Evolutionary conservation across 345 rosid species (phyloP), one percentile per base, ranked within the genome.

Genomic region (Dipteronia dyeriana): DNA sequence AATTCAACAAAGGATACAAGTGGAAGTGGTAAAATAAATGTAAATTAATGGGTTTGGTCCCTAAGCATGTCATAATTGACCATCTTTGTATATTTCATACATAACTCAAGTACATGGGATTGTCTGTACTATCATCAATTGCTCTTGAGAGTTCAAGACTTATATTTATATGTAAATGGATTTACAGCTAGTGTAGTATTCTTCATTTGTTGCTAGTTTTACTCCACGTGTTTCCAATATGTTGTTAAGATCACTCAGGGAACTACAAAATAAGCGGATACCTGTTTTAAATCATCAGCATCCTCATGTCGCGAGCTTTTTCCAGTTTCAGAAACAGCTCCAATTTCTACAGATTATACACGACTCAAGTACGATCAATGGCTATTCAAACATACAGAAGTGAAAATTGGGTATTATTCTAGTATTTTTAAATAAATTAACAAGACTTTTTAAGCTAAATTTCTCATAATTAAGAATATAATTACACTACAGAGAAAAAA

Each of bases 271-370:
- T 10, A 51, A 10, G 41, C 2, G n/a, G 74, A 71, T 66, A 23
- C 66, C 72, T 57, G 25, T 78, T 39, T 13, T 29, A 23, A 54
- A 76, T 70, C 23, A 10, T 63, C 7, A n/a, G 66, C 34, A 29
- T 82, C 75, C 67, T 41, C 68, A 11, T 6, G 4, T 13, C 17
- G n/a, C 71, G 71, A 34, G 45, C 19, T 70, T 71, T 69, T 71
- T 69, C 62, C 61, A 41, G 38, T 22, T 51, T 41, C 25, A 65
- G 34, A 67, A 38, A 77, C 43, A 53, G 43, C 70, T 72, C 41
- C 76, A 64, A 54, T 65, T 25, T 78, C 86, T 76, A 82, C 78
- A 80, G 25, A 29, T 23, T 31, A 63, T 31, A 61, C 7, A 56
- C 25, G 45, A 51, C 13, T 26, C 25, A 29, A 67, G 41, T 61